These are phyloP conservation scores for Aspergillus tubingensis DNA, from an alignment of 2,329 filamentous ascomycete genomes.

Conservation along the genomic window DNA sequence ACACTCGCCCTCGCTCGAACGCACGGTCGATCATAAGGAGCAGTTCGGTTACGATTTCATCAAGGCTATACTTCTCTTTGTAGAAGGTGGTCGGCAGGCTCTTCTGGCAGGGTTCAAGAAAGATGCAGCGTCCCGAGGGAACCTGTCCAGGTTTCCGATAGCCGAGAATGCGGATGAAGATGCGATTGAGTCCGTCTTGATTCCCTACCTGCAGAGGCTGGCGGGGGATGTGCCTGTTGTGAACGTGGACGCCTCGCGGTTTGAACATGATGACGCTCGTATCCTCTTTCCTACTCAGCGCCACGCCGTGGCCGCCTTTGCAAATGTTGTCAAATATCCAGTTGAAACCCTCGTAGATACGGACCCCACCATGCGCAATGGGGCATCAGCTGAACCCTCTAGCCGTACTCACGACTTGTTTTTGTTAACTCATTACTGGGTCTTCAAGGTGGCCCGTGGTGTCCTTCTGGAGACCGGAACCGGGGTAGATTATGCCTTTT, in stretches of 20 bases:
- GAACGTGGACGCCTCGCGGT: slow-evolving; percentile 60
- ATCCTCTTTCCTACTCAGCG: slow-evolving; percentile 56
- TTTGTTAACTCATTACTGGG: slow-evolving; percentile 56
- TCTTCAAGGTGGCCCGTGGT: slow-evolving; percentile 59
- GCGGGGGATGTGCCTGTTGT: slow-evolving; percentile 54
- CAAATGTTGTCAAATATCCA: slow-evolving; percentile 54
- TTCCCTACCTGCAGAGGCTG: slow-evolving; percentile 60
- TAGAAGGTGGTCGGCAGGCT: slow-evolving; percentile 59
- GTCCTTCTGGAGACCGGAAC: slow-evolving; percentile 60
- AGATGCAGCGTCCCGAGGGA: slow-evolving; percentile 41
- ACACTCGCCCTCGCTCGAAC: slow-evolving; percentile 49
- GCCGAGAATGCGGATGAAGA: slow-evolving; percentile 51
- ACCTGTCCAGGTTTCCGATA: slow-evolving; percentile 54
- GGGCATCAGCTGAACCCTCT: slow-evolving; percentile 19
- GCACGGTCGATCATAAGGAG: slow-evolving; percentile 42
- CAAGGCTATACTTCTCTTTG: slow-evolving; percentile 64
- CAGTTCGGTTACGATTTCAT: slow-evolving; percentile 67
- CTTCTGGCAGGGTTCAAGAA: slow-evolving; percentile 60
- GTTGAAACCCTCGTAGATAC: slow-evolving; percentile 53
- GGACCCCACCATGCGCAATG: slow-evolving; percentile 30
- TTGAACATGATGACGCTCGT: slow-evolving; percentile 57
- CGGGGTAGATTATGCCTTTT: slow-evolving; percentile 57
- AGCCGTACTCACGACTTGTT: slow-evolving; percentile 37
- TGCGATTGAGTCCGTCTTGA: slow-evolving; percentile 58
- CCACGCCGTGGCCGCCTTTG: slow-evolving; percentile 60